phyloP scores from a whole-genome alignment of 768 basidiomycete species.

The Mycena vitilis region DNA sequence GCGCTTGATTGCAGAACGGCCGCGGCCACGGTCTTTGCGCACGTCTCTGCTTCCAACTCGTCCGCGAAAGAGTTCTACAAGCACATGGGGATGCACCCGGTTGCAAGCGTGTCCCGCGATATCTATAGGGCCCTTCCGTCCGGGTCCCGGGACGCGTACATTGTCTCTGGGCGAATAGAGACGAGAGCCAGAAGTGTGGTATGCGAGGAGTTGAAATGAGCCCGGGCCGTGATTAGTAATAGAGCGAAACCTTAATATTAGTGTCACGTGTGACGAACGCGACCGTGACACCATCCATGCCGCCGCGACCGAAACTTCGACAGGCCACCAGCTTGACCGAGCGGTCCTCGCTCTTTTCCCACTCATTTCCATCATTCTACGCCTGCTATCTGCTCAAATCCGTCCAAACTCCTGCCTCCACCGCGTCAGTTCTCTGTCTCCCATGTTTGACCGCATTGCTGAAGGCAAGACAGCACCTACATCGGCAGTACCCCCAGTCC shows the following conservation, averaged over 20 bases:
- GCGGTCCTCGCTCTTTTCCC: conserved; percentile 47
- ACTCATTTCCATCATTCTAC: conserved; percentile 76
- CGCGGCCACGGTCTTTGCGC: conserved; percentile 52
- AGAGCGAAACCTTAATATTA: neutral
- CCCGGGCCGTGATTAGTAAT: neutral
- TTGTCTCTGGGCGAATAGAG: conserved; percentile 51
- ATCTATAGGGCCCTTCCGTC: conserved; percentile 51
- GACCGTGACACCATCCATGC: conserved; percentile 4
- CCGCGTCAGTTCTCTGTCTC: conserved; percentile 45
- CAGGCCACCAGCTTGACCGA: neutral
- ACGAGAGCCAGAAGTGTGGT: neutral
- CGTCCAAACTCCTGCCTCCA: conserved; percentile 62
- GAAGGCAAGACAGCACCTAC: conserved; percentile 64
- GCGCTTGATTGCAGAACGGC: conserved; percentile 29
- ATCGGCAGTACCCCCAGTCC: conserved; percentile 81
- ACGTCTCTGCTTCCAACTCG: conserved; percentile 57
- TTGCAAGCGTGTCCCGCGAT: conserved; percentile 50
- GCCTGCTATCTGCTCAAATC: conserved; percentile 87
- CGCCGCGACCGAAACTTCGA: neutral
- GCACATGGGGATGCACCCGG: conserved; percentile 53
- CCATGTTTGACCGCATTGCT: conserved; percentile 11
- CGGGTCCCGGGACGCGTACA: conserved; percentile 56
- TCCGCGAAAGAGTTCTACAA: conserved; percentile 57
- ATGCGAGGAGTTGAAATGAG: neutral
- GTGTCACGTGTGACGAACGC: neutral